Conservation (phyloP, 352 stramenopile species). For the Pythium angustatum region DNA sequence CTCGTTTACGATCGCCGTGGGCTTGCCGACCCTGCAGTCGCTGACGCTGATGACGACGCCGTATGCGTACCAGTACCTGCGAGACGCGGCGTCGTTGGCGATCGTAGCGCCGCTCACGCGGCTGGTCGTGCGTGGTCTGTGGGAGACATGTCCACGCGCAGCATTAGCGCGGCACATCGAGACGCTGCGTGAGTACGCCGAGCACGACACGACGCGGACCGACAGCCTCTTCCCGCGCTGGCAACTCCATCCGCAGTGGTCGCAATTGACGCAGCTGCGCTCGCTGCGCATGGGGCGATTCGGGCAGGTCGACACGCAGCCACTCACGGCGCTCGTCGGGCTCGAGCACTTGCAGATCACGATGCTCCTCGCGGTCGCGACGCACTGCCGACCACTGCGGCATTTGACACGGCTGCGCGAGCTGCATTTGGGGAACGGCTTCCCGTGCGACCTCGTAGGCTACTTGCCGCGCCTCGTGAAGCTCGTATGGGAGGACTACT, state of each 20-base stretch:
- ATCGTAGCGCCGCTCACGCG: not conserved
- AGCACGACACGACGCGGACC: not conserved
- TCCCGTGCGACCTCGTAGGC: not conserved
- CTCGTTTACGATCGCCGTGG: not conserved
- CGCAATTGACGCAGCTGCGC: not conserved
- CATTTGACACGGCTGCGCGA: not conserved
- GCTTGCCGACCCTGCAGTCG: not conserved
- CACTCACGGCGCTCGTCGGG: not conserved
- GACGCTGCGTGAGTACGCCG: not conserved
- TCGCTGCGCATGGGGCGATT: not conserved
- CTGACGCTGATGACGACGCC: not conserved
- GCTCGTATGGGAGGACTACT: constrained; percentile 1
- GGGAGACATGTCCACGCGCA: not conserved
- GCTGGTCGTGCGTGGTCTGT: not conserved
- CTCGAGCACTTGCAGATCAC: not conserved
- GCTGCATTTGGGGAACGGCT: too few relatives aligned
- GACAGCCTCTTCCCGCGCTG: not conserved
- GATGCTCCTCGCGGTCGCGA: not conserved
- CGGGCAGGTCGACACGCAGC: not conserved
- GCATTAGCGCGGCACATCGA: not conserved
- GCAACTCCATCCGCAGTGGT: not conserved
- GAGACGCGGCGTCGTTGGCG: not conserved
- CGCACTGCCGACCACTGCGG: not conserved
- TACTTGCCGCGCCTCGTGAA: not conserved
- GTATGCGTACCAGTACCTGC: not conserved